Evolutionary conservation across 306 rosid species (phyloP), one percentile per base, ranked within the genome.

Genomic region (Parietaria judaica): DNA sequence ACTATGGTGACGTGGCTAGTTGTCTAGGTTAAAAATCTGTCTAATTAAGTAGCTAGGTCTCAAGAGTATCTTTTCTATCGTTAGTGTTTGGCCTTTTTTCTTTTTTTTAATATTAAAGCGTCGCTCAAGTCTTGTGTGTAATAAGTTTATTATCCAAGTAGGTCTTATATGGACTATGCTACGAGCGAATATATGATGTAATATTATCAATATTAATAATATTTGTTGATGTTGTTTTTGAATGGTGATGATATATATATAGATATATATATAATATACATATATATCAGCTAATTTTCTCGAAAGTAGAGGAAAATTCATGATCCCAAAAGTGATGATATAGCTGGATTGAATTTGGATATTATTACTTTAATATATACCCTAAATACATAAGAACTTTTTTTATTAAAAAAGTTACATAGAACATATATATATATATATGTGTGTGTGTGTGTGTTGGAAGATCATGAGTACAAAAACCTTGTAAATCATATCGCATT

Each of bases 51-150:
- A 69, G n/a, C n/a, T n/a, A n/a, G 56, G 67, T 56, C 77, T 73
- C 70, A 56, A 35, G 63, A 83, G 67, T 66, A 58, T 52, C 53
- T 47, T 64, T 10, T 49, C 13, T 46, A 46, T 46, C 13, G 13
- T 46, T 46, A 46, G 8, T 46, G 13, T 46, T 55, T 51, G 15
- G 39, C 68, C 45, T 48, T 49, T 49, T 10, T 49, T 4, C 1
- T 49, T 49, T n/a, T 49, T 49, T 11, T 49, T 4, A 49, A 49
- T 8, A 23, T 43, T 53, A 49, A 9, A 35, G 49, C 41, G 76
- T 71, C 47, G 66, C 15, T 49, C 13, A 49, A 38, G 78, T 78
- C 64, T 67, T 8, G 9, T 41, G 76, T 78, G 80, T 38, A 77
- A 76, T 82, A 80, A 77, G 68, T 65, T 5, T 5, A 5, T 5